Base-by-base conservation (phyloP, 371 early-diverging fungal species). In the Circinella minor region DNA sequence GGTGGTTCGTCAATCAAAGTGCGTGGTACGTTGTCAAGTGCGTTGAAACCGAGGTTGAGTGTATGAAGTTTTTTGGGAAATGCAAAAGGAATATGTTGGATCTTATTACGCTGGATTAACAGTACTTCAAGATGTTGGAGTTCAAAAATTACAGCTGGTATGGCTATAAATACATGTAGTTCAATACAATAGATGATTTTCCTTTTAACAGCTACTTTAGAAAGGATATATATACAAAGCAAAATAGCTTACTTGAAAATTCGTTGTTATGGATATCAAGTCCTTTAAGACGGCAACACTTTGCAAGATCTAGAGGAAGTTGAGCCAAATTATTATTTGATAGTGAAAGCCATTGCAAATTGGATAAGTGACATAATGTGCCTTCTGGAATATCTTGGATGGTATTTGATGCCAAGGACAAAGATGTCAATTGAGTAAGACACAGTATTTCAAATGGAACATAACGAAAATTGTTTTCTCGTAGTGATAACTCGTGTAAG, bases 331-430 rank as follows among this genome's bases (percentile, higher is more conserved):
- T 51, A 66, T 83, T 81, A 34, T 69, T 63, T 34, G 76, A 59
- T 9, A 81, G 65, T 18, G 77, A 74, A 6, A 81, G 67, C 81
- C 81, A 83, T 43, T 75, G 77, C 17, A 81, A 54, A 18, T 72
- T 63, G 13, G 36, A 37, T 17, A 81, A 48, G 15, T 60, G 63
- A 9, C 76, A 67, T 4, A 82, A 67, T 6, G 74, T 55, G 3
- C 73, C 69, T 43, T 55, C 48, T 18, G 67, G 70, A n/a, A 79
- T 75, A 10, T 36, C 15, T 18, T 60, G 18, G 15, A 92, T 78
- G 66, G 72, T 77, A 71, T 93, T 93, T 54, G 84, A 84, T 4
- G 89, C 88, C 6, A 93, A 74, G 9, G 92, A 91, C 5, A 93
- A 74, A 75, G 88, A 88, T 14, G 82, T 87, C 27, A 93, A 77